Percentiles rank a stretch among this genome's conserved stretches.
These are phyloP conservation scores for Mycena alexandri DNA, from an alignment of 768 basidiomycete genomes.

Conservation along the genomic window DNA sequence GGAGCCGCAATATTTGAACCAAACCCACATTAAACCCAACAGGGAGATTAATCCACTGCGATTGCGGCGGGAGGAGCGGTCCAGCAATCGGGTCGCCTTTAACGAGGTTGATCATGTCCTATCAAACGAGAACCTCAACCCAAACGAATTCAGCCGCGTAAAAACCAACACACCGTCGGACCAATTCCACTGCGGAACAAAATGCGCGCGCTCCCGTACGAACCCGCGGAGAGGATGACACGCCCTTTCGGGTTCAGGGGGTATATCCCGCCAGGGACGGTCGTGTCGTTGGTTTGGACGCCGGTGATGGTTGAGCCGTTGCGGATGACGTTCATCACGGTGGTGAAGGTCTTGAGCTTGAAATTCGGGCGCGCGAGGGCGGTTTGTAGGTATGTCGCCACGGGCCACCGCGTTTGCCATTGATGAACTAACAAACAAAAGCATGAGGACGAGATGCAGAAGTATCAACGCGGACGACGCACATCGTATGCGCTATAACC, in stretches of 20 bases:
- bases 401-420: constrained; percentile 54
- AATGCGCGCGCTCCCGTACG: constrained; percentile 55
- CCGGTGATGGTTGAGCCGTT: constrained; percentile 57
- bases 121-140: too few species aligned
- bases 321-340: constrained; percentile 54
- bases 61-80: constrained; percentile 49
- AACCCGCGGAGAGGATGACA: constrained; percentile 48
- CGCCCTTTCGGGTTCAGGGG: constrained; percentile 47
- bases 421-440: constrained; percentile 26
- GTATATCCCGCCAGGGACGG: constrained; percentile 54
- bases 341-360: constrained; percentile 48
- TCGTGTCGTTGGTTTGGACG: constrained; percentile 52
- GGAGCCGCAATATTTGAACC: background rate
- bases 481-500: constrained; percentile 37
- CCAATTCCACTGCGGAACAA: constrained; percentile 59
- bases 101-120: constrained; percentile 52
- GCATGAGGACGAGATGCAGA: too few species aligned
- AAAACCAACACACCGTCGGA: constrained; percentile 43
- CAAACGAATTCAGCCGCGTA: too few species aligned
- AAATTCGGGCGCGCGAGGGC: constrained; percentile 53
- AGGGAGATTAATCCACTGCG: constrained; percentile 54
- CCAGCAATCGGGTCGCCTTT: constrained; percentile 48
- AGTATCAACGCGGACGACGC: background rate
- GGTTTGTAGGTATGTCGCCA: constrained; percentile 57
- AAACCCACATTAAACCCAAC: constrained; percentile 43